Percentiles rank a stretch among this genome's conserved stretches.
Evolutionary conservation across 371 early-diverging fungal genomes (phyloP).

Genomic region (Mortierella sp.): DNA sequence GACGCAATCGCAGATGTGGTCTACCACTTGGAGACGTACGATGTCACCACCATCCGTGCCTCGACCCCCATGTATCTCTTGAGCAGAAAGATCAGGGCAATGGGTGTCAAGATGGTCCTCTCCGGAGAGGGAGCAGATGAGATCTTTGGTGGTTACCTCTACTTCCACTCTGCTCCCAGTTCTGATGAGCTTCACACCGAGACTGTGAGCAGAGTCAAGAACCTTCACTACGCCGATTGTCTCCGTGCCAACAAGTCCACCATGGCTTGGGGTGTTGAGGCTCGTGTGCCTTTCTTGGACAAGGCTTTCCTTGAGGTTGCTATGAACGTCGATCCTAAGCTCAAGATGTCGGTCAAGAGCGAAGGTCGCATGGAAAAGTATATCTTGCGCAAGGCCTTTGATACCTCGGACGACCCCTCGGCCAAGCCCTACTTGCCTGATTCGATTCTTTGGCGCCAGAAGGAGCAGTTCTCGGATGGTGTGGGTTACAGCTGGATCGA

Average conservation of each 20-base stretch:
- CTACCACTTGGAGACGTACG: constrained; percentile 96
- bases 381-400: constrained; percentile 88
- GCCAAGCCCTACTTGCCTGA: constrained; percentile 87
- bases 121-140: constrained; percentile 97
- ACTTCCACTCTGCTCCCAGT: constrained; percentile 95
- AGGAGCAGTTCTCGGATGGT: constrained; percentile 98
- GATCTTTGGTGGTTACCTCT: constrained; percentile 96
- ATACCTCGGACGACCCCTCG: constrained; percentile 72
- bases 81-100: constrained; percentile 95
- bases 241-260: constrained; percentile 98
- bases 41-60: constrained; percentile 98
- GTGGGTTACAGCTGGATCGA: constrained; percentile 98
- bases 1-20: constrained; percentile 96
- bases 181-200: constrained; percentile 87
- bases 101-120: constrained; percentile 98
- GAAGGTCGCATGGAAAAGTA: constrained; percentile 85
- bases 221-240: constrained; percentile 94
- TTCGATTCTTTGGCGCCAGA: constrained; percentile 95
- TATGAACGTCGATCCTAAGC: constrained; percentile 84
- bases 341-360: constrained; percentile 74
- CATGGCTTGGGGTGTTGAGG: constrained; percentile 99
- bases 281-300: constrained; percentile 97
- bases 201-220: constrained; percentile 89
- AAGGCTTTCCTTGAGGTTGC: constrained; percentile 87
- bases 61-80: constrained; percentile 97